Conservation (phyloP, 352 stramenopile genomes). For the Globisporangium sylvaticum region DNA sequence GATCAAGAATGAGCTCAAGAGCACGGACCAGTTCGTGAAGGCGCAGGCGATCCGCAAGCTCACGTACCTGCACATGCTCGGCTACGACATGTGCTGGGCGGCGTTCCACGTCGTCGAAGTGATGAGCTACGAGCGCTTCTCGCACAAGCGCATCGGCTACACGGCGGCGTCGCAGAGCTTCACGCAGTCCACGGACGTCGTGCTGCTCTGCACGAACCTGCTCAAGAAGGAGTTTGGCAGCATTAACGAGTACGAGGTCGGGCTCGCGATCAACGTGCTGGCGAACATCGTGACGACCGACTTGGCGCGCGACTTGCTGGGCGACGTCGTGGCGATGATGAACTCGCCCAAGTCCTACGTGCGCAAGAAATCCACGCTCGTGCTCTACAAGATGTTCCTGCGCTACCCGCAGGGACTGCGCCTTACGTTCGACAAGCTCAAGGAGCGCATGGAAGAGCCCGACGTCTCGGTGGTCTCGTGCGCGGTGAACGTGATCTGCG, state of each 20-base stretch:
- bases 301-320: constrained; percentile 91
- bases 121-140: constrained; percentile 95
- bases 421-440: constrained; percentile 97
- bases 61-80: constrained; percentile 97
- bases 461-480: constrained; percentile 96
- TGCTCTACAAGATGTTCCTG: constrained; percentile 98
- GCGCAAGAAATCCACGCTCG: constrained; percentile 97
- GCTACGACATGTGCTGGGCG: constrained; percentile 98
- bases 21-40: constrained; percentile 96
- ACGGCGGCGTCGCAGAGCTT: constrained; percentile 95
- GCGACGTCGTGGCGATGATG: constrained; percentile 91
- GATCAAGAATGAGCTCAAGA: constrained; percentile 97
- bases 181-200: constrained; percentile 96
- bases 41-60: constrained; percentile 96
- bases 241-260: constrained; percentile 94
- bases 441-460: constrained; percentile 94
- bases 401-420: constrained; percentile 97
- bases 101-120: constrained; percentile 98
- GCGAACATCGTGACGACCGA: constrained; percentile 98
- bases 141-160: constrained; percentile 96
- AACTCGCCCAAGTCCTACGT: constrained; percentile 95
- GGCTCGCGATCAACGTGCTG: constrained; percentile 97
- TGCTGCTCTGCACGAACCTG: constrained; percentile 98
- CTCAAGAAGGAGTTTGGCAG: constrained; percentile 97
- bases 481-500: constrained; percentile 99